phyloP scores from a whole-genome alignment of 2,329 filamentous ascomycete genomes.

The Emmonsia crescens region DNA sequence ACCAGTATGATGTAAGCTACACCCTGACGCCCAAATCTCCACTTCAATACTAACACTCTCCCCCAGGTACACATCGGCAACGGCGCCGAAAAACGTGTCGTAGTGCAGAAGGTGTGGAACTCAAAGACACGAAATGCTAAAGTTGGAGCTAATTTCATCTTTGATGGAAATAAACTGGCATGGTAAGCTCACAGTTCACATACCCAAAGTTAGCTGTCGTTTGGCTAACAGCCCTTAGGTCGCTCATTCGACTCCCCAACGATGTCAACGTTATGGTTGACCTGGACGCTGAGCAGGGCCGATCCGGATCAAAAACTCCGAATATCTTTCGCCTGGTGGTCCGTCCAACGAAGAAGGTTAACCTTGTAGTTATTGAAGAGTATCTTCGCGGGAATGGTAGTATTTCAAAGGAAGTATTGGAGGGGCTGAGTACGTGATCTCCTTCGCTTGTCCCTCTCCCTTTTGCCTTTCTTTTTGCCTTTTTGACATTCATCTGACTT shows the following conservation, averaged over 20 bases:
- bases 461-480: not conserved
- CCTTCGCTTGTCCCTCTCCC: not conserved
- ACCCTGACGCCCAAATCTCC: not conserved
- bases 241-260: constrained; percentile 23
- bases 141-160: constrained; percentile 55
- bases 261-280: constrained; percentile 54
- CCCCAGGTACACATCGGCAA: constrained; percentile 54
- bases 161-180: constrained; percentile 73
- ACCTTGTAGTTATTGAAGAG: constrained; percentile 52
- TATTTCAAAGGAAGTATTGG: constrained; percentile 58
- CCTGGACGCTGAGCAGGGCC: constrained; percentile 55
- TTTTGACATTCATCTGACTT: not conserved
- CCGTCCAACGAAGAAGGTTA: constrained; percentile 54
- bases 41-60: constrained; percentile 4
- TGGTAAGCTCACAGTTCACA: constrained; percentile 49
- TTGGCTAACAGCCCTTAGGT: constrained; percentile 20
- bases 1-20: constrained; percentile 72
- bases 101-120: constrained; percentile 69
- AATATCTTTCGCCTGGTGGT: constrained; percentile 54
- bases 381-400: constrained; percentile 53
- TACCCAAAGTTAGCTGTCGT: constrained; percentile 23
- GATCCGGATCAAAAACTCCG: constrained; percentile 25
- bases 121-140: constrained; percentile 48
- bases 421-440: constrained; percentile 56
- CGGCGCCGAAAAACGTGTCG: constrained; percentile 50